Conservation (phyloP, 805 yeast species). For the Nadsonia fulvescens region DNA sequence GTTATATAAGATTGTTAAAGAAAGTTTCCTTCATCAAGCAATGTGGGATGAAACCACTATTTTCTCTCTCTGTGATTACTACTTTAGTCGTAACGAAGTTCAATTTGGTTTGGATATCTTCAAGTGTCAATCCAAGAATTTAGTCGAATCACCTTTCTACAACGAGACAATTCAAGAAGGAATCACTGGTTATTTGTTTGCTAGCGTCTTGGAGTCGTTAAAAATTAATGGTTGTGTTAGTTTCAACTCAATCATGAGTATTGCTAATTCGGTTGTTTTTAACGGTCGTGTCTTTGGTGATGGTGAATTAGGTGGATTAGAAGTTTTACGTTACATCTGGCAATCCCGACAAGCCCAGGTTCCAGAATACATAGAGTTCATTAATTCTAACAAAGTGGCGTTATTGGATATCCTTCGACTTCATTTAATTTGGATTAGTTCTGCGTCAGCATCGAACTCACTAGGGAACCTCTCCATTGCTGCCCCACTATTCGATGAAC, state of each 20-base stretch:
- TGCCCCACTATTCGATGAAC: constrained; percentile 5
- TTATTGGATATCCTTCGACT: constrained; percentile 7
- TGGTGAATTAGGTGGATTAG: constrained; percentile 8
- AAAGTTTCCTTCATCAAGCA: constrained; percentile 13
- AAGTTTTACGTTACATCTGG: constrained; percentile 11
- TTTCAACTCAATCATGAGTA: constrained; percentile 8
- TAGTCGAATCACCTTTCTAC: constrained; percentile 3
- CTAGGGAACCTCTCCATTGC: constrained; percentile 10
- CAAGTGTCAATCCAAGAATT: constrained; percentile 11
- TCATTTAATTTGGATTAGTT: constrained; percentile 9
- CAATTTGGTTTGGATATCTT: constrained; percentile 16
- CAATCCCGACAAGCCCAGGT: constrained; percentile 8
- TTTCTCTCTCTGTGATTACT: constrained; percentile 8
- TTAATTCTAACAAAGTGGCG: constrained; percentile 5
- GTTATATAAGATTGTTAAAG: constrained; percentile 15
- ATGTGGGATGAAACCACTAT: constrained; percentile 17
- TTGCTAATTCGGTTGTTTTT: constrained; percentile 9
- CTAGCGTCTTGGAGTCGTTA: constrained; percentile 3
- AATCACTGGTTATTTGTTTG: constrained; percentile 7
- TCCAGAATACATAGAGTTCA: constrained; percentile 6
- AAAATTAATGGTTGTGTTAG: constrained; percentile 4
- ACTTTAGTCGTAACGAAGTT: constrained; percentile 7
- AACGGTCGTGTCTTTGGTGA: constrained; percentile 7
- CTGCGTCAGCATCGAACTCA: constrained; percentile 6
- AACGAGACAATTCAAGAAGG: constrained; percentile 3